Conservation (phyloP, 257 asterid genomes). For the Nicotiana sylvestris region DNA sequence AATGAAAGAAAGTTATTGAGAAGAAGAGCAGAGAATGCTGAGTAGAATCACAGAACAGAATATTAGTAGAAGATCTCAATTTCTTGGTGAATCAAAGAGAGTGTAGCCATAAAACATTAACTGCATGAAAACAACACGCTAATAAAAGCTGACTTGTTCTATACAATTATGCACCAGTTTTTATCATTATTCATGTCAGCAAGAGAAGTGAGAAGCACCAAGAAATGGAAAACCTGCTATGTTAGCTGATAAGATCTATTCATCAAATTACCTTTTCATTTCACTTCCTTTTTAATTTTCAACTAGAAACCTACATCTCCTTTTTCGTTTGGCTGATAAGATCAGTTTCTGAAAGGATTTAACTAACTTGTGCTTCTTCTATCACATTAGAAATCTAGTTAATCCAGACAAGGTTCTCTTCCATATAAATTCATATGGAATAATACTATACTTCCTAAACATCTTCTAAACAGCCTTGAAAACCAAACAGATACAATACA, state of each 20-base stretch:
- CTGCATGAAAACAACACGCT: background rate
- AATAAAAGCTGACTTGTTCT: background rate
- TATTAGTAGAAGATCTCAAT: background rate
- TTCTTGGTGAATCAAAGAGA: background rate
- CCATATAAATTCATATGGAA: background rate
- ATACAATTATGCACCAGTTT: background rate
- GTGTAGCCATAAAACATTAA: background rate
- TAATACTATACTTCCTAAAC: background rate
- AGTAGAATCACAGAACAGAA: background rate
- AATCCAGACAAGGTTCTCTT: background rate
- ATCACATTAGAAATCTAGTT: background rate
- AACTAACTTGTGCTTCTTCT: background rate
- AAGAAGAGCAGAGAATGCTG: background rate
- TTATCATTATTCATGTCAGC: background rate
- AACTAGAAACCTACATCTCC: background rate
- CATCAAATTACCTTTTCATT: background rate
- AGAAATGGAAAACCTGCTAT: background rate
- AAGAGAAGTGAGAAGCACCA: background rate
- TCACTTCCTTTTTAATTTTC: background rate
- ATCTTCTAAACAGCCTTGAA: background rate
- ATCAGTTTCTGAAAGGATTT: background rate
- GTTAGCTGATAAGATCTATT: background rate
- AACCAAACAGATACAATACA: background rate
- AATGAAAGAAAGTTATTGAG: background rate
- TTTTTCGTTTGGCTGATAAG: background rate